Evolutionary conservation across 2,329 filamentous ascomycete genomes (phyloP), one percentile per base, ranked within the genome.

Genomic region (Fusarium fracticaudum): DNA sequence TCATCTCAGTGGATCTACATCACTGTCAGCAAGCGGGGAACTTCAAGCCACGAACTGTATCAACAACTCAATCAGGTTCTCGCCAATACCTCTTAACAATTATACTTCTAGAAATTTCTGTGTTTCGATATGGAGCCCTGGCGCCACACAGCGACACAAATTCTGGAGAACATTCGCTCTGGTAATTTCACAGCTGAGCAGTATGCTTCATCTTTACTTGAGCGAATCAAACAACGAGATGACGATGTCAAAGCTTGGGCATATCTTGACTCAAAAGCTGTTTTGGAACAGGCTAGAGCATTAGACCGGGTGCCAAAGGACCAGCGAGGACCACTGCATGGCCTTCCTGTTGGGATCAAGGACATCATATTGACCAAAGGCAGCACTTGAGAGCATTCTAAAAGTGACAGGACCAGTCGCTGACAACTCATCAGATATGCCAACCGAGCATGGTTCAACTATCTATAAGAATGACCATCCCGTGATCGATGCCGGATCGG

Each of bases 361-460:
- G 90, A 91, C 81, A 84, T 91, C 9, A 89, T 91, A 64, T 85
- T 84, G 73, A 91, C 86, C 0, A 88, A 88, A 77, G 86, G 86
- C 64, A n/a, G 65, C 4, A 76, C 81, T 18, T 69, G 88, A 10
- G 17, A 29, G 20, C 24, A 17, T 22, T 17, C 14, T 15, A 20
- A 17, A 2, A 15, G 18, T 26, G 18, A 2, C 14, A 8, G 15
- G 13, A 22, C 18, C 20, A 13, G 26, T n/a, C 15, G 26, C n/a
- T 51, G 9, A 60, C 14, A 4, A 6, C 2, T 5, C 7, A 6
- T 5, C 60, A 84, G 87, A 88, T 63, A 88, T 90, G 87, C 89
- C 88, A 2, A 90, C 88, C 0, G 81, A 85, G 24, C 83, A 86
- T 76, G 86, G 87, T 50, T 91, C 89, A 1, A 80, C 84, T 0